Evolutionary conservation across 805 yeast genomes (phyloP).

Genomic region (Starmerella tilneyi): DNA sequence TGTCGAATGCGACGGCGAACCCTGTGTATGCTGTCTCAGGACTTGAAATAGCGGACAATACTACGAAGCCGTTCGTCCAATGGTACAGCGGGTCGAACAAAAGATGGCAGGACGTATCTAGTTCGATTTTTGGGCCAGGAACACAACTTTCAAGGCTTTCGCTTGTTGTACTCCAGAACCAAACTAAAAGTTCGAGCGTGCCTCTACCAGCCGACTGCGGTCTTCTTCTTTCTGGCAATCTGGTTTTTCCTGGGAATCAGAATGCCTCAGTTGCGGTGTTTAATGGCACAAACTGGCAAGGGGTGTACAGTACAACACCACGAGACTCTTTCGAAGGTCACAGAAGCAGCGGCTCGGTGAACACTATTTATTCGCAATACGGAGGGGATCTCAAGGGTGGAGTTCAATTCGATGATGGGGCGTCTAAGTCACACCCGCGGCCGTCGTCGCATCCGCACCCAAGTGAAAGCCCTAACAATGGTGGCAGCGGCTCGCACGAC

Average conservation of each 20-base stretch:
- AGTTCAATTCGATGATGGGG: conserved; percentile 2
- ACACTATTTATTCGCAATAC: conserved; percentile 29
- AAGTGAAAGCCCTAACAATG: neutral
- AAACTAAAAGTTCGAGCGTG: neutral
- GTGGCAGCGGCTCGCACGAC: neutral
- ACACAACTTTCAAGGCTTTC: conserved; percentile 9
- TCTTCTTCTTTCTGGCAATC: conserved; percentile 49
- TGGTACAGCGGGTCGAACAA: conserved; percentile 2
- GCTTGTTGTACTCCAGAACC: neutral
- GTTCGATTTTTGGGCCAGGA: neutral
- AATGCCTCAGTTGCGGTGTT: conserved; percentile 49
- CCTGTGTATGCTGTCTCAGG: conserved; percentile 10
- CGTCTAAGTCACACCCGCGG: neutral
- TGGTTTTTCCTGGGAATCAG: conserved; percentile 31
- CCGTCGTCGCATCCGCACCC: neutral
- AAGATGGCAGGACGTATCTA: conserved; percentile 9
- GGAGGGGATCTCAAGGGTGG: conserved; percentile 19
- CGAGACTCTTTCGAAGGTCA: too few relatives aligned
- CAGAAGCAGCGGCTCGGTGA: conserved; percentile 26
- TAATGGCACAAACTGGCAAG: conserved; percentile 60
- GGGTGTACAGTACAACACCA: conserved; percentile 37
- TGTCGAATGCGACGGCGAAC: conserved; percentile 9
- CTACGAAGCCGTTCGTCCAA: neutral
- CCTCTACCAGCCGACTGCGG: conserved; percentile 34
- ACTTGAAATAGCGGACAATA: neutral